Evolutionary conservation across 305 asterid genomes (phyloP).

Genomic region (Fraxinus latifolia): DNA sequence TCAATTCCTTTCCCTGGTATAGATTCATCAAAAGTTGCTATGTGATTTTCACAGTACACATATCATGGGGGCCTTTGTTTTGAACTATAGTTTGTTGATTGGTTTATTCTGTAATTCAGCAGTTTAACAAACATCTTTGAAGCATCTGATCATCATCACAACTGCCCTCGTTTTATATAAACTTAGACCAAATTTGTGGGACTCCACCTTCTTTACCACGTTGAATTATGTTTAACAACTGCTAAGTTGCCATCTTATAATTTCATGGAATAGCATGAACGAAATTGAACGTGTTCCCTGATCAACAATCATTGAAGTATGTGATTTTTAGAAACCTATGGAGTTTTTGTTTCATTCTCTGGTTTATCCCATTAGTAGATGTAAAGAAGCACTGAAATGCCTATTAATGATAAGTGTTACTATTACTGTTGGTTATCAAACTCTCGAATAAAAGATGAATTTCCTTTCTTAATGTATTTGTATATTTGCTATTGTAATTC

Average conservation of each 20-base stretch:
- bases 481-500: background rate
- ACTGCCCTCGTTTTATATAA: background rate
- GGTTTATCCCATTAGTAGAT: background rate
- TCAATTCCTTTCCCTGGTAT: background rate
- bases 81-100: background rate
- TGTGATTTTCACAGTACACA: background rate
- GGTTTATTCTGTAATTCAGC: background rate
- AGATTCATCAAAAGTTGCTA: background rate
- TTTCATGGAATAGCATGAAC: background rate
- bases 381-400: background rate
- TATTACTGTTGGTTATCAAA: background rate
- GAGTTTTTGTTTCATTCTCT: background rate
- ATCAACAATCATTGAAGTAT: background rate
- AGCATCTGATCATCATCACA: background rate
- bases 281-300: background rate
- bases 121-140: background rate
- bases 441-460: conserved; percentile 7
- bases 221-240: background rate
- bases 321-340: background rate
- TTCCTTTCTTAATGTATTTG: background rate
- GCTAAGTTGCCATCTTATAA: background rate
- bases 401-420: background rate
- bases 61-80: background rate
- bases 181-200: background rate
- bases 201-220: background rate